Evolutionary conservation across 1,284 basidiomycete species (phyloP), one percentile per base, ranked within the genome.

Genomic region (Coniferiporia sulphurascens): DNA sequence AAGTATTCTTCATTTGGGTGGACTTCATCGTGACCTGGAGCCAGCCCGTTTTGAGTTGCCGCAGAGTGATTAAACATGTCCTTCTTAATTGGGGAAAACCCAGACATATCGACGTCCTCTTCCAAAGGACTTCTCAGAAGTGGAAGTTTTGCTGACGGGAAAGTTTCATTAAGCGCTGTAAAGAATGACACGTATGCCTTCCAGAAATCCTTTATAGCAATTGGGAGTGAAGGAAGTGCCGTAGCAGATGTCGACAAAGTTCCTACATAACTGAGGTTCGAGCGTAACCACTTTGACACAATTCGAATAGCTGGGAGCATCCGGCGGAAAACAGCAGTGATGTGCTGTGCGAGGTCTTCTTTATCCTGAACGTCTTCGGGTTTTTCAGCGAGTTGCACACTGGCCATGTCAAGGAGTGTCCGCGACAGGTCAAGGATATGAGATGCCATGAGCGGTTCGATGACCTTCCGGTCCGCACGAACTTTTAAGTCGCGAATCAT

Each of bases 1-100:
- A 98, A 76, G 67, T 95, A 91, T 75, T 95, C 93, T 65, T 93
- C 94, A 66, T 97, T 98, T 2, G 95, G 95, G 74, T 97, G 95
- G 7, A 89, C 86, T 58, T 84, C 81, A 58, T 84, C 82, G 59
- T 56, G 62, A 56, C 55, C 61, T 32, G 41, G 55, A 63, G 63
- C 64, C 52, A 68, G 51, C 56, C 64, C 32, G 65, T 61, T 17
- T 59, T 58, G 44, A 38, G 63, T 32, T 64, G 67, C 10, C 63
- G 65, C 54, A 69, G 72, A 50, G 68, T 74, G 71, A 6, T 66
- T 64, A 1, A 82, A 74, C 64, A 82, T 71, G 48, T 68, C 76
- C 58, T 83, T 81, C 56, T 83, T 83, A 52, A 98, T 77, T 2
- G 96, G 96, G 17, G 87, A 75, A 70, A 97, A 98, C 0, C 95